Evolutionary conservation across 2,329 filamentous ascomycete species (phyloP).

Genomic region (Dothidotthia symphoricarpi): DNA sequence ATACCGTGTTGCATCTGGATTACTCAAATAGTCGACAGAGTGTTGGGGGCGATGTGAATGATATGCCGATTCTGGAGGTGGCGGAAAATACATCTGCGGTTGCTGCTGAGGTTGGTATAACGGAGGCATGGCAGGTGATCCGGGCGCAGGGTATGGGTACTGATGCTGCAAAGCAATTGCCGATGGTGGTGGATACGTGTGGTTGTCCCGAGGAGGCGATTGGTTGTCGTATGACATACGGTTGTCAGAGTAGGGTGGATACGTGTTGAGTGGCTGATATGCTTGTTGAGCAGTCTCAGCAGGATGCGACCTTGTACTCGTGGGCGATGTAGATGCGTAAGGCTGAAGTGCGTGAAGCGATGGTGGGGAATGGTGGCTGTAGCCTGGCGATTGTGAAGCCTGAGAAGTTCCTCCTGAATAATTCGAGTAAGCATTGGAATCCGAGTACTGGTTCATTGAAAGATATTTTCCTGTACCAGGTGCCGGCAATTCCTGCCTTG

Average conservation of each 20-base stretch:
- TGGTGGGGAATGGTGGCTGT: conserved; percentile 17
- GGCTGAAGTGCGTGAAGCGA: conserved; percentile 20
- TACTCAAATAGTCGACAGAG: conserved; percentile 16
- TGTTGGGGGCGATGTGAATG: conserved; percentile 15
- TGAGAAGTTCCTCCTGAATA: conserved; percentile 7
- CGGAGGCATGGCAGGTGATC: conserved; percentile 14
- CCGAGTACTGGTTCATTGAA: conserved; percentile 24
- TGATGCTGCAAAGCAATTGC: conserved; percentile 19
- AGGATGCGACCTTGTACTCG: conserved; percentile 3
- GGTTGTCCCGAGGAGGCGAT: conserved; percentile 20
- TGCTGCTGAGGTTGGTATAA: conserved; percentile 14
- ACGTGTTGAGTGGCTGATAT: conserved; percentile 15
- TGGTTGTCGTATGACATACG: conserved; percentile 14
- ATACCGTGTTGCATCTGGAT: conserved; percentile 17
- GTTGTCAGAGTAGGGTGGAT: conserved; percentile 14
- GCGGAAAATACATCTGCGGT: conserved; percentile 31
- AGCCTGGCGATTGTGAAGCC: conserved; percentile 18
- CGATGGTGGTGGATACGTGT: conserved; percentile 18
- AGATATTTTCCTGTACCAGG: conserved; percentile 29
- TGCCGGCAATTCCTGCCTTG: conserved; percentile 32
- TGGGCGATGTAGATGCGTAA: conserved; percentile 16
- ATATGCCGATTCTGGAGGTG: conserved; percentile 19
- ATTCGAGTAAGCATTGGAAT: conserved; percentile 10
- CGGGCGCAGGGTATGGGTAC: conserved; percentile 25
- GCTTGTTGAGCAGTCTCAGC: conserved; percentile 4